These are phyloP conservation scores for Candida odintsovae DNA, from an alignment of 805 yeast species.

Conservation along the genomic window DNA sequence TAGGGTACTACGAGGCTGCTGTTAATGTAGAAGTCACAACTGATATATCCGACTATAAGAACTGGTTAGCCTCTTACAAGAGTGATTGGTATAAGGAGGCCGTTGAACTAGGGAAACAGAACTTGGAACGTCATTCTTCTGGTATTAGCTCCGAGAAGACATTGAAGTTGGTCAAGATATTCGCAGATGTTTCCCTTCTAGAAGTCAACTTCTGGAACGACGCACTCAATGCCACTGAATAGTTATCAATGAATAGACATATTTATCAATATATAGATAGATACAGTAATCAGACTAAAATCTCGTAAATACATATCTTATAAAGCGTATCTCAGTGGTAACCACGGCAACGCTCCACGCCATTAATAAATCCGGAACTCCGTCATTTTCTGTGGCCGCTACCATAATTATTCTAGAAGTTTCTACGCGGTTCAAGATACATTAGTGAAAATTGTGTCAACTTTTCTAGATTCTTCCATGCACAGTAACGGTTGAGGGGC, in stretches of 20 bases:
- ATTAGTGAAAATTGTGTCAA: neutral
- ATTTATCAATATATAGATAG: no score
- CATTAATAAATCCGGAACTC: neutral
- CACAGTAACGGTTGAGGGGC: neutral
- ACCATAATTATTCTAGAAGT: neutral
- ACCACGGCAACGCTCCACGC: neutral
- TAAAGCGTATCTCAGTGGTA: neutral
- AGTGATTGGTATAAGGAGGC: conserved; percentile 54
- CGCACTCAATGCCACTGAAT: conserved; percentile 17
- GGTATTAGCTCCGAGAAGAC: conserved; percentile 39
- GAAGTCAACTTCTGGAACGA: conserved; percentile 72
- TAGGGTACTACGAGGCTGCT: conserved; percentile 57
- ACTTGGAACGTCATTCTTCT: conserved; percentile 39
- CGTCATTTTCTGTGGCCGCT: neutral
- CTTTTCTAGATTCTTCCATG: neutral
- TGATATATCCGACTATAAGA: conserved; percentile 25
- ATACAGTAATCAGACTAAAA: no score
- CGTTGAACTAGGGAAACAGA: conserved; percentile 41
- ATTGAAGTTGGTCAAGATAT: conserved; percentile 49
- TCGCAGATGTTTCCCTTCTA: conserved; percentile 49
- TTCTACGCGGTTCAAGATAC: neutral
- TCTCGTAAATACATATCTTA: no score
- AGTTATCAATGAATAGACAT: neutral
- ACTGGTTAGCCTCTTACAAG: conserved; percentile 62
- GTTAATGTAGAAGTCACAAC: conserved; percentile 27